phyloP scores from a whole-genome alignment of 139 green algal species.

The Mesotaenium endlicherianum region DNA sequence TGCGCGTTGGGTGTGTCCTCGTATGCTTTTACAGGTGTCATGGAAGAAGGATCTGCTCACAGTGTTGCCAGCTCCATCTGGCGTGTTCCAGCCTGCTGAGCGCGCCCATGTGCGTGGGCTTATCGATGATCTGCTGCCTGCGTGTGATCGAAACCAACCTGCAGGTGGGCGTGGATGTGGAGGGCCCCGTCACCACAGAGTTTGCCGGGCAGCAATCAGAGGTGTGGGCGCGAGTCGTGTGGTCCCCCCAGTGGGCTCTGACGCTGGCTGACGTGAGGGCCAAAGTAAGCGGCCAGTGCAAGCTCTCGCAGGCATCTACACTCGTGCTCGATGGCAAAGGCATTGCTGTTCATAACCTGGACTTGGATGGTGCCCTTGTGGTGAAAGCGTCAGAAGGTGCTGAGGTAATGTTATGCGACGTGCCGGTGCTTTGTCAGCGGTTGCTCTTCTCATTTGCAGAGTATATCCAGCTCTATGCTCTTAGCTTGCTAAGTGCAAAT shows the following conservation, averaged over 20 bases:
- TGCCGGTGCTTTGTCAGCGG: no score
- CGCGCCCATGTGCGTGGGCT: conserved; percentile 43
- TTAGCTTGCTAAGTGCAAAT: background rate
- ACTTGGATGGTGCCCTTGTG: conserved; percentile 77
- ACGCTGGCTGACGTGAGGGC: conserved; percentile 72
- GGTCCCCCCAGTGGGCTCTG: conserved; percentile 73
- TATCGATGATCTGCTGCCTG: conserved; percentile 16
- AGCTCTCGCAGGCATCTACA: background rate
- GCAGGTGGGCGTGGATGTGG: conserved; percentile 39
- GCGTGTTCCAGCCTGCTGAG: background rate
- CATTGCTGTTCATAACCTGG: conserved; percentile 57
- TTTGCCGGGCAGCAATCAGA: conserved; percentile 65
- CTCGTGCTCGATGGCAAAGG: conserved; percentile 74
- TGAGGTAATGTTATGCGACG: no score
- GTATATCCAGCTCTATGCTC: background rate
- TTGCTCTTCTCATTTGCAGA: conserved; percentile 5
- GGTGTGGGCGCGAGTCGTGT: conserved; percentile 75
- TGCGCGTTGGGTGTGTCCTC: background rate
- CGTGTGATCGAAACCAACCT: no score
- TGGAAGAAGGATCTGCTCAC: background rate
- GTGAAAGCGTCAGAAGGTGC: conserved; percentile 67
- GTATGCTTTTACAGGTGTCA: background rate
- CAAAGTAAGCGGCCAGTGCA: background rate
- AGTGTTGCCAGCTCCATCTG: background rate
- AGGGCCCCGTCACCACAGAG: conserved; percentile 32